Percentiles rank a stretch among this genome's conserved stretches.
Conservation (phyloP, 208 protist species). For the Wallacemonas collosoma region DNA sequence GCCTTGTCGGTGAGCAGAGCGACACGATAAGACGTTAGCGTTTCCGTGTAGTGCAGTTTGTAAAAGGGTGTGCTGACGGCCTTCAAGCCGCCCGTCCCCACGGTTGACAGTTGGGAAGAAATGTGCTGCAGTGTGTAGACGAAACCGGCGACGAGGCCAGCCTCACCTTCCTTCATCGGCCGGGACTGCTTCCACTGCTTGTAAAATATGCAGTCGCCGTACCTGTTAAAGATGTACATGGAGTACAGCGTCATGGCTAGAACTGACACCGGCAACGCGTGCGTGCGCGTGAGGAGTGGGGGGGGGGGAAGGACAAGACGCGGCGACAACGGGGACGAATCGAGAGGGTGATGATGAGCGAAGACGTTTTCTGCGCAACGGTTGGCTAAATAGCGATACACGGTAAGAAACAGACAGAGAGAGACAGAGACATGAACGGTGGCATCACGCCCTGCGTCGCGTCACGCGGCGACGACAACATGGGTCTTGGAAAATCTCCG, state of each 20-base stretch:
- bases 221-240: conserved; percentile 89
- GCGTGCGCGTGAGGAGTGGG: too few relatives aligned
- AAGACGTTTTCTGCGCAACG: too few relatives aligned
- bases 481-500: too few relatives aligned
- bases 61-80: conserved; percentile 84
- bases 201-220: conserved; percentile 86
- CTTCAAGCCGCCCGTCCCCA: conserved; percentile 47
- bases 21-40: conserved; percentile 83
- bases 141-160: conserved; percentile 82
- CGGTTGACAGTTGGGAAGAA: conserved; percentile 75
- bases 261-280: too few relatives aligned
- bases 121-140: conserved; percentile 90
- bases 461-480: too few relatives aligned
- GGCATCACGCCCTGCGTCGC: too few relatives aligned
- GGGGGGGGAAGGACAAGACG: too few relatives aligned
- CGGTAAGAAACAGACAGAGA: too few relatives aligned
- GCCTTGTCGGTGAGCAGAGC: conserved; percentile 74
- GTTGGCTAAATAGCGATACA: too few relatives aligned
- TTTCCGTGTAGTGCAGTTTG: conserved; percentile 89
- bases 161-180: conserved; percentile 73
- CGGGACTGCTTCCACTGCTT: conserved; percentile 83
- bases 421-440: too few relatives aligned
- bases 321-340: too few relatives aligned
- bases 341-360: too few relatives aligned
- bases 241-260: conserved; percentile 77